Base-by-base conservation (phyloP, 1,139 yeast species). In the Suhomyces panamericanus region DNA sequence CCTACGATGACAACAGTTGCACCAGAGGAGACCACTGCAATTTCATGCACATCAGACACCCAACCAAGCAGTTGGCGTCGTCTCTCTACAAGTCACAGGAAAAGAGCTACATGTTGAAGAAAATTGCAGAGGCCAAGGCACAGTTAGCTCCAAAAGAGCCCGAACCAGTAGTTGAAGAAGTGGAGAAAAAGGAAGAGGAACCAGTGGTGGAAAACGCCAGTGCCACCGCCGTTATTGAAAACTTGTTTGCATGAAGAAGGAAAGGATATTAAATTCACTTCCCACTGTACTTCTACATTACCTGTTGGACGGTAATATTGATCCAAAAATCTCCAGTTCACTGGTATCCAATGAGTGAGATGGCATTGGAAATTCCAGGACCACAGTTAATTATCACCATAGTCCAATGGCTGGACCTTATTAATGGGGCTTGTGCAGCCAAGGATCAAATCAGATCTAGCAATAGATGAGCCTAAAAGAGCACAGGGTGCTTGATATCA, bases 11-110 rank as follows among this genome's bases (percentile, higher is more conserved):
- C 5, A 64, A 73, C 33, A 68, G 68, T 27, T 91, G 98, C 62
- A 77, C 75, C 24, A 75, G 98, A 59, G 93, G 90, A 1, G 89
- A 85, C 28, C 77, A 78, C 56, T 91, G 98, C 64, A 91, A 91
- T 64, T 89, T 87, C 63, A 86, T 90, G 78, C 98, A 91, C 63
- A 75, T 85, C 1, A 73, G 84, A 52, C 67, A 76, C 32, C 91
- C 95, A 0, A 64, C 78, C 1, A 58, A 61, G 12, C 67, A 60
- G 15, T 58, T 85, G 29, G 64, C 70, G 38, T 60, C 60, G 16
- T 67, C 66, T 15, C 60, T 86, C 45, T 60, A 56, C 49, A 56
- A 54, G 42, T 63, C 72, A 4, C 82, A 73, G 52, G 68, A 65
- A 32, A 74, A 69, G 58, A 55, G 60, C 34, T 55, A 55, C 10